Percentiles rank a stretch among this genome's conserved stretches.
Conservation (phyloP, 1,284 basidiomycete genomes). For the Melanopsichium pennsylvanicum region DNA sequence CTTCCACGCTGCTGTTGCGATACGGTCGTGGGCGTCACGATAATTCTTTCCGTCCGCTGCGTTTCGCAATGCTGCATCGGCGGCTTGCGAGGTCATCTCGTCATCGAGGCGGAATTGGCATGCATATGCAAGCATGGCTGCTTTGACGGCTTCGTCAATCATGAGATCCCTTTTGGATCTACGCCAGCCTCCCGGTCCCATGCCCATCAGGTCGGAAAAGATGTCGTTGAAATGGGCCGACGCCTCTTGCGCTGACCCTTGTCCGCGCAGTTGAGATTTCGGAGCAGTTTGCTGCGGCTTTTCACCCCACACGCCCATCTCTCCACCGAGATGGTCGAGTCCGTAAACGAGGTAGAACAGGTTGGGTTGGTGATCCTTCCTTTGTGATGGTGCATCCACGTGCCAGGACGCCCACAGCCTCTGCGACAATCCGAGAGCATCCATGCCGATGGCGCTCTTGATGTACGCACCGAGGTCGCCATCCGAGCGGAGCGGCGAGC, state of each 20-base stretch:
- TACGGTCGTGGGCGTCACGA: slow-evolving; percentile 43
- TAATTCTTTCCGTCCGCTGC: slow-evolving; percentile 34
- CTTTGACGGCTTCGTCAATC: slow-evolving; percentile 50
- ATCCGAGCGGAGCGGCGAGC: slow-evolving; percentile 42
- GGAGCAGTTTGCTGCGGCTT: slow-evolving; percentile 22
- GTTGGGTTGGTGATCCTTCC: slow-evolving; percentile 44
- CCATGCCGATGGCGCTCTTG: slow-evolving; percentile 41
- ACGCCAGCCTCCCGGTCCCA: slow-evolving; percentile 40
- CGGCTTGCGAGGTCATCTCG: slow-evolving; percentile 27
- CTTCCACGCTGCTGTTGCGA: slow-evolving; percentile 48
- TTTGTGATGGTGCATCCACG: slow-evolving; percentile 31
- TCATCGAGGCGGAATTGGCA: slow-evolving; percentile 47
- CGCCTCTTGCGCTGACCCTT: slow-evolving; percentile 21
- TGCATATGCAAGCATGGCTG: slow-evolving; percentile 47
- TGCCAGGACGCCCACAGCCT: slow-evolving; percentile 47
- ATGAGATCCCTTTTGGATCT: slow-evolving; percentile 38
- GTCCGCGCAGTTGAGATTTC: not conserved
- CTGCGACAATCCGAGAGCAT: slow-evolving; percentile 35
- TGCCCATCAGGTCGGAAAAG: slow-evolving; percentile 26
- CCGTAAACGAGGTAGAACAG: slow-evolving; percentile 49
- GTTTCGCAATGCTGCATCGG: slow-evolving; percentile 24
- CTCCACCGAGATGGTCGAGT: slow-evolving; percentile 44
- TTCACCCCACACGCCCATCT: slow-evolving; percentile 47
- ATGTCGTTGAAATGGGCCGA: slow-evolving; percentile 28
- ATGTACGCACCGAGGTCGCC: slow-evolving; percentile 46